A percentile compares a stretch with the other conserved stretches of the same genome.
These are phyloP conservation scores for Meyerozyma carpophila DNA, from an alignment of 1,139 yeast species.

Conservation along the genomic window DNA sequence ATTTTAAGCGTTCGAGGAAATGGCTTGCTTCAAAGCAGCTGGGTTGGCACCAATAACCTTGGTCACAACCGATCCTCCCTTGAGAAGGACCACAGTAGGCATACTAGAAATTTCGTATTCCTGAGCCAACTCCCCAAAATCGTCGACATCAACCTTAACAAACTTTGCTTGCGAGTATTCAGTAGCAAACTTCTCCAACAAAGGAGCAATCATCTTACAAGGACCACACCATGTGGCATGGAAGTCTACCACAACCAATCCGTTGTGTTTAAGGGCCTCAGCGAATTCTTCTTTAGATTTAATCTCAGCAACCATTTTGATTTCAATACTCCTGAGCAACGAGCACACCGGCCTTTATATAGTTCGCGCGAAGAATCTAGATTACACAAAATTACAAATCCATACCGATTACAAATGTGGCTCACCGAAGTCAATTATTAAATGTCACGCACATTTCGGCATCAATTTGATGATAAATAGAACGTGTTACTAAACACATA, in stretches of 20 bases:
- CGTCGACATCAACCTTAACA: slow-evolving; percentile 83
- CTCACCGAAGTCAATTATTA: neutral
- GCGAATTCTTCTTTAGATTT: slow-evolving; percentile 55
- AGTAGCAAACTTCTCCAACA: slow-evolving; percentile 55
- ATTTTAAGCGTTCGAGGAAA: slow-evolving; percentile 48
- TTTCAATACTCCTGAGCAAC: neutral
- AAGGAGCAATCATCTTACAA: slow-evolving; percentile 80
- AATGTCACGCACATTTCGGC: neutral
- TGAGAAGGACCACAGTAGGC: slow-evolving; percentile 85
- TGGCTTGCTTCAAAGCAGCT: slow-evolving; percentile 67
- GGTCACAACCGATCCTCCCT: slow-evolving; percentile 65
- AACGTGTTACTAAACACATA: no score
- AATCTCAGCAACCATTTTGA: slow-evolving; percentile 37
- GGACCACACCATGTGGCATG: slow-evolving; percentile 95
- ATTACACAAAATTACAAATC: neutral
- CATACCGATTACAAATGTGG: slow-evolving; percentile 1
- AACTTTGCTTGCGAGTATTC: slow-evolving; percentile 55
- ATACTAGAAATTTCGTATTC: slow-evolving; percentile 73
- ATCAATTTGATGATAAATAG: no score
- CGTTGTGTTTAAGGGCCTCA: slow-evolving; percentile 47
- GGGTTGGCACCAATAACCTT: slow-evolving; percentile 88
- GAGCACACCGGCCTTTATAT: neutral
- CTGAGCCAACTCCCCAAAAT: slow-evolving; percentile 66
- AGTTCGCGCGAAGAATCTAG: neutral
- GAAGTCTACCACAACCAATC: slow-evolving; percentile 77